phyloP scores from a whole-genome alignment of 164 flowering plant species.

The Chloranthus sessilifolius region DNA sequence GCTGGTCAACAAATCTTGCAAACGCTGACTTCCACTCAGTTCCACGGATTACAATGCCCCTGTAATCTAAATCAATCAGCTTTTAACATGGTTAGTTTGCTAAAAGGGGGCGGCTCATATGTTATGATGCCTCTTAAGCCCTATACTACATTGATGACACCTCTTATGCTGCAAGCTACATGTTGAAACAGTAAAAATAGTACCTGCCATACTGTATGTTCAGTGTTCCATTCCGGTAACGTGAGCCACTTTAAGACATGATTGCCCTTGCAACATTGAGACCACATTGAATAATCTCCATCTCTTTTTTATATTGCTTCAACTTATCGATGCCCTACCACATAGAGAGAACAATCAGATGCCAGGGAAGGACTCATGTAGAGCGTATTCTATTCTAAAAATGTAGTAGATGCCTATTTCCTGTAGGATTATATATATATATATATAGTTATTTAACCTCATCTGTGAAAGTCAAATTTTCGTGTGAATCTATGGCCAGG shows the following conservation, averaged over 20 bases:
- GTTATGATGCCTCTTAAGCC: no score
- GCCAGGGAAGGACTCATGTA: not conserved
- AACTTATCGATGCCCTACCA: constrained; percentile 19
- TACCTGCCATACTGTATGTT: not conserved
- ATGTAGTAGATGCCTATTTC: not conserved
- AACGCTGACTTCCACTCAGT: no score
- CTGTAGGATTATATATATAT: not conserved
- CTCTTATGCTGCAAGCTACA: no score
- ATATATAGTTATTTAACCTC: not conserved
- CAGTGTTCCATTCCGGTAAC: not conserved
- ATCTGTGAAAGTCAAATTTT: not conserved
- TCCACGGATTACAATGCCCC: no score
- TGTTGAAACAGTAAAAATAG: no score
- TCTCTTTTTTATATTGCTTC: constrained; percentile 14
- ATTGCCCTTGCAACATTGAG: constrained; percentile 15
- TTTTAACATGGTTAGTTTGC: no score
- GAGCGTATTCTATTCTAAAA: no score
- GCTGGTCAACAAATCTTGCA: no score
- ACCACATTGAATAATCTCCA: constrained; percentile 17
- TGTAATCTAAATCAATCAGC: no score
- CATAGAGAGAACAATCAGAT: not conserved
- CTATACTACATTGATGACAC: no score
- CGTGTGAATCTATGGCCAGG: not conserved
- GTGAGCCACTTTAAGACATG: constrained; percentile 4
- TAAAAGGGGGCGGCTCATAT: no score